Conservation (phyloP, 2,329 filamentous ascomycete genomes). For the Aspergillus sp. region DNA sequence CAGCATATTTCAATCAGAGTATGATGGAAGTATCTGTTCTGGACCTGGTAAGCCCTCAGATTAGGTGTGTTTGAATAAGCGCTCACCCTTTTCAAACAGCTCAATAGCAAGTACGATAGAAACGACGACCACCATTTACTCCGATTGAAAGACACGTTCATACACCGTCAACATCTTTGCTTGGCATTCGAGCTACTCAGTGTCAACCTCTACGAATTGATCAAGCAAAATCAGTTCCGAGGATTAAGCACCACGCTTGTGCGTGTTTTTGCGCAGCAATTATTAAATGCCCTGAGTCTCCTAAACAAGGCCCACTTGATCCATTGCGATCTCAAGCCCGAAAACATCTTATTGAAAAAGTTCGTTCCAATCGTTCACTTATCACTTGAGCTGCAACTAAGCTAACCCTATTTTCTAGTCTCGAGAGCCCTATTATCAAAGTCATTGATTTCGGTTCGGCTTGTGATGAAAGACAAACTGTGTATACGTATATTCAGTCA, state of each 20-base stretch:
- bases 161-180: slow-evolving; percentile 95
- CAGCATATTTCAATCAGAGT: slow-evolving; percentile 98
- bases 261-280: slow-evolving; percentile 94
- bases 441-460: slow-evolving; percentile 99
- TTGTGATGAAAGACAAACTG: slow-evolving; percentile 96
- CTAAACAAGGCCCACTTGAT: slow-evolving; percentile 96
- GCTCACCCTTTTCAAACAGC: slow-evolving; percentile 54
- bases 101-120: slow-evolving; percentile 98
- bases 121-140: slow-evolving; percentile 97
- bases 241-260: slow-evolving; percentile 96
- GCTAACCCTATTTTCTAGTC: slow-evolving; percentile 49
- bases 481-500: slow-evolving; percentile 99
- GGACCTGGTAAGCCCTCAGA: slow-evolving; percentile 71
- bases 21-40: slow-evolving; percentile 99
- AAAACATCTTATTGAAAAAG: slow-evolving; percentile 98
- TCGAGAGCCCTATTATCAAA: slow-evolving; percentile 99
- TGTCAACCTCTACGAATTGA: slow-evolving; percentile 96
- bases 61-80: slow-evolving; percentile 3
- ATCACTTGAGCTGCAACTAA: background rate
- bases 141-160: slow-evolving; percentile 95
- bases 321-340: slow-evolving; percentile 96
- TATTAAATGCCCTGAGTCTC: slow-evolving; percentile 88
- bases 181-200: slow-evolving; percentile 95
- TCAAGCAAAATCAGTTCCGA: slow-evolving; percentile 99
- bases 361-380: slow-evolving; percentile 39